Evolutionary conservation across 257 asterid genomes (phyloP), one percentile per base, ranked within the genome.

Genomic region (Solanum sitiens): DNA sequence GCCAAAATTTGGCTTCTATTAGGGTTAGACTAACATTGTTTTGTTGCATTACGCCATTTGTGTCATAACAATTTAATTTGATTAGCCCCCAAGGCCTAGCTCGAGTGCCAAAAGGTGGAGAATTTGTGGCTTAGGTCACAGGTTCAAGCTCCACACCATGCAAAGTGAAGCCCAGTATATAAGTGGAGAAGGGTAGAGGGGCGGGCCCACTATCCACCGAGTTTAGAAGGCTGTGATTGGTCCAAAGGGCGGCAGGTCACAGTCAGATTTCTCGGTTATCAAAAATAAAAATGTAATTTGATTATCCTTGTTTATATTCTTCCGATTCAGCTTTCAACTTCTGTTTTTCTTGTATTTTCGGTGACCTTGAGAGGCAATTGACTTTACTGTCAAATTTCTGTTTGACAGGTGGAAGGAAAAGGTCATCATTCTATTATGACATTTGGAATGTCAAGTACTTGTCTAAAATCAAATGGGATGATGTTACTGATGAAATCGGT

Each of bases 381-480:
- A 86, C 87, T 89, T 50, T 44, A 16, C 30, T 16, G 68, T 88
- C 18, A 63, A 73, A 25, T 75, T 21, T 88, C 59, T 63, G 87
- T 40, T 83, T 89, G 84, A 67, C 89, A 97, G 99, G 99, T 91
- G 99, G 99, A 88, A 93, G 83, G 93, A 97, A 96, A 91, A 92
- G 96, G 91, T 96, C 99, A 77, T 21, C 94, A 67, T 96, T 97
- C 91, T 94, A 95, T 87, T 97, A 96, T 47, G 99, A 97, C 87
- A 86, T 95, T 53, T 97, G 99, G 99, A 97, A 97, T 91, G 93
- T 97, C 93, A 97, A 97, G 89, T 97, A 97, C 91, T 90, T 96
- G 92, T 95, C 99, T 88, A 97, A 97, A 92, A 94, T 97, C 92
- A 97, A 95, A 94, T 97, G 99, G 99, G 99, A 97, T 84, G 98